phyloP scores from a whole-genome alignment of 2,329 filamentous ascomycete species.

The Ophiostoma angusticollis region DNA sequence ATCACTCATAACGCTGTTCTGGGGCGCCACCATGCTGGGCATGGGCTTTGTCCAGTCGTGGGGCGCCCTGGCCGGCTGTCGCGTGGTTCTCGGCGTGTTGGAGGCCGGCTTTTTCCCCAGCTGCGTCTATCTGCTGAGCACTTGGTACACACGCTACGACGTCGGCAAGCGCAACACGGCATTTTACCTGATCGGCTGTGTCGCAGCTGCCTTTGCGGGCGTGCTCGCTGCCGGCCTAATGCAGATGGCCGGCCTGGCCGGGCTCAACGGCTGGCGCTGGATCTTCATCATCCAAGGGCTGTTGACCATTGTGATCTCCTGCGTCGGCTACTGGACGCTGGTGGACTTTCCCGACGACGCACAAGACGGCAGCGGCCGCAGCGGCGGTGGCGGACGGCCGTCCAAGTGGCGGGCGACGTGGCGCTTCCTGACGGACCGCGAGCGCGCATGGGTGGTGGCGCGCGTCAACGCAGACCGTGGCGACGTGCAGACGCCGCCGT shows the following conservation, averaged over 20 bases:
- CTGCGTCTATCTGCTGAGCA: constrained; percentile 59
- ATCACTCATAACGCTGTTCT: constrained; percentile 39
- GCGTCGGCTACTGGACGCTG: constrained; percentile 42
- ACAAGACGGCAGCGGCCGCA: too few relatives aligned
- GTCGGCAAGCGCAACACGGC: constrained; percentile 55
- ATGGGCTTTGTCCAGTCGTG: constrained; percentile 50
- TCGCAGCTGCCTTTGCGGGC: constrained; percentile 53
- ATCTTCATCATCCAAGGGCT: constrained; percentile 47
- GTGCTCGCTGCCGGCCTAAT: constrained; percentile 59
- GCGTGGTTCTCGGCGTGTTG: constrained; percentile 48
- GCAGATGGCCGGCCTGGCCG: constrained; percentile 45
- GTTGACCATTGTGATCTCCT: constrained; percentile 40
- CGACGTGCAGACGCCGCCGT: constrained; percentile 41
- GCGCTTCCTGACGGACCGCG: constrained; percentile 38
- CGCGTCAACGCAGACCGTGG: constrained; percentile 45
- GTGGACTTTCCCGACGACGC: constrained; percentile 55
- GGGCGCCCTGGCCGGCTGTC: constrained; percentile 37
- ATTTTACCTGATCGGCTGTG: constrained; percentile 57
- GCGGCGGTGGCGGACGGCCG: too few relatives aligned
- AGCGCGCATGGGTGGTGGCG: constrained; percentile 39
- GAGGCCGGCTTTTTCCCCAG: constrained; percentile 63
- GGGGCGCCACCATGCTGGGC: constrained; percentile 50
- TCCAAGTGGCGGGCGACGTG: constrained; percentile 35
- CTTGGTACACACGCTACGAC: constrained; percentile 60
- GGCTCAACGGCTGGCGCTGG: constrained; percentile 46